Conservation (phyloP, 768 basidiomycete species). For the Xanthoconium stramineum region DNA sequence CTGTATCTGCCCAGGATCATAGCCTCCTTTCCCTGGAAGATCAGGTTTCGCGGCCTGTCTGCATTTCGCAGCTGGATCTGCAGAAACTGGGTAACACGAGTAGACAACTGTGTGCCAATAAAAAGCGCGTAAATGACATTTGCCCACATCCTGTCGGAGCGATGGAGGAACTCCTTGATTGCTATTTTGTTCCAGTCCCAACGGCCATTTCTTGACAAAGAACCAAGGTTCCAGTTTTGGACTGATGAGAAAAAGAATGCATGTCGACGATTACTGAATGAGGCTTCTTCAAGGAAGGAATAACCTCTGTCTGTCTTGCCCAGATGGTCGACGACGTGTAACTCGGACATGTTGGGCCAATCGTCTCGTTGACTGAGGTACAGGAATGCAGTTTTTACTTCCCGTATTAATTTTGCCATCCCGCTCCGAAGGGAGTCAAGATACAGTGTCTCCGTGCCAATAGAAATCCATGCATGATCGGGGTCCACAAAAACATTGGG, state of each 20-base stretch:
- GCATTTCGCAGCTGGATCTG: background rate
- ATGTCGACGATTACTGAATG: background rate
- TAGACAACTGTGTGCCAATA: background rate
- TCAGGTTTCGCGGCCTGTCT: background rate
- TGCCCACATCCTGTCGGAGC: background rate
- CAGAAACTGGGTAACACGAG: background rate
- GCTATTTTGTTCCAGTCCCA: background rate
- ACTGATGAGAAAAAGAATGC: too few species aligned
- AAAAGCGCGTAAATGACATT: background rate
- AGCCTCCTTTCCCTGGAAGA: background rate
- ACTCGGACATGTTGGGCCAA: background rate
- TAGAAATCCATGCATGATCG: background rate
- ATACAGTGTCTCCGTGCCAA: background rate
- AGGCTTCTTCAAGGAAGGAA: background rate
- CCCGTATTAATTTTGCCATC: background rate
- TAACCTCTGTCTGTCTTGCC: background rate
- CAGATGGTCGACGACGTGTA: background rate
- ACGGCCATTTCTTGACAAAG: background rate
- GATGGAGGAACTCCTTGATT: background rate
- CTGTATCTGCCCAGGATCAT: background rate
- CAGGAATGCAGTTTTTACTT: background rate
- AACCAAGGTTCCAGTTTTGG: too few species aligned
- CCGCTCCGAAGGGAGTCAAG: background rate
- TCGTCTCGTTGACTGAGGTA: too few species aligned
- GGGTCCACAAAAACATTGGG: slow-evolving; percentile 2